phyloP scores from a whole-genome alignment of 768 basidiomycete species.

The Rhizopogon vesiculosus region DNA sequence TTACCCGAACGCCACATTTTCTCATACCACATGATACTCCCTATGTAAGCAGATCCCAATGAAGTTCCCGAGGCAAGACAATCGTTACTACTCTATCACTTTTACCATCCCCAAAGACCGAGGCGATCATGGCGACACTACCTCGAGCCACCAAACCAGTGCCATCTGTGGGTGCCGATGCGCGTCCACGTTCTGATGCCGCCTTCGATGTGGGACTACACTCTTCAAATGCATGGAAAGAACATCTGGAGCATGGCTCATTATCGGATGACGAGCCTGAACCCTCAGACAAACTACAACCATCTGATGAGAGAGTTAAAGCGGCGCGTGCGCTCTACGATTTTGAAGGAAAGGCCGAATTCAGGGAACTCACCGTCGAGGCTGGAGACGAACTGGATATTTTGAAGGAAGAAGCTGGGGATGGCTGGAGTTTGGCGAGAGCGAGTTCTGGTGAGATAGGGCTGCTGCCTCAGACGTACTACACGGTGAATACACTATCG shows the following conservation, averaged over 20 bases:
- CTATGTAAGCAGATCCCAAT: too few relatives aligned
- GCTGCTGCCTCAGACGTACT: slow-evolving; percentile 65
- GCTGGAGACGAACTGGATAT: slow-evolving; percentile 70
- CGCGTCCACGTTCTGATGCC: slow-evolving; percentile 19
- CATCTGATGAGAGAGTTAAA: slow-evolving; percentile 3
- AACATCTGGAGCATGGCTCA: slow-evolving; percentile 41
- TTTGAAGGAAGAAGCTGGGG: slow-evolving; percentile 66
- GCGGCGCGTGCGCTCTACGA: slow-evolving; percentile 66
- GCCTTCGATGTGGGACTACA: slow-evolving; percentile 79
- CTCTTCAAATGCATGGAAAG: slow-evolving; percentile 74
- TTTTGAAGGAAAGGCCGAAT: slow-evolving; percentile 74
- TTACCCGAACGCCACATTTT: too few relatives aligned
- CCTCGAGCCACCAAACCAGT: slow-evolving; percentile 27
- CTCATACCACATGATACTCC: neutral
- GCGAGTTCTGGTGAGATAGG: slow-evolving; percentile 56
- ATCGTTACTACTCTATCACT: neutral
- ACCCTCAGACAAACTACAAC: slow-evolving; percentile 25
- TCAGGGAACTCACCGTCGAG: slow-evolving; percentile 61
- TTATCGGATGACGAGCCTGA: slow-evolving; percentile 52
- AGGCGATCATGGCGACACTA: slow-evolving; percentile 31
- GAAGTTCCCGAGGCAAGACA: neutral
- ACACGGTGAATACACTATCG: slow-evolving; percentile 48
- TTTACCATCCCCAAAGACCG: neutral
- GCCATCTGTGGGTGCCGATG: slow-evolving; percentile 19
- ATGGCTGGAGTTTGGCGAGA: slow-evolving; percentile 79